Base-by-base conservation (phyloP, 352 stramenopile genomes). In the Phytophthora podocarpi region DNA sequence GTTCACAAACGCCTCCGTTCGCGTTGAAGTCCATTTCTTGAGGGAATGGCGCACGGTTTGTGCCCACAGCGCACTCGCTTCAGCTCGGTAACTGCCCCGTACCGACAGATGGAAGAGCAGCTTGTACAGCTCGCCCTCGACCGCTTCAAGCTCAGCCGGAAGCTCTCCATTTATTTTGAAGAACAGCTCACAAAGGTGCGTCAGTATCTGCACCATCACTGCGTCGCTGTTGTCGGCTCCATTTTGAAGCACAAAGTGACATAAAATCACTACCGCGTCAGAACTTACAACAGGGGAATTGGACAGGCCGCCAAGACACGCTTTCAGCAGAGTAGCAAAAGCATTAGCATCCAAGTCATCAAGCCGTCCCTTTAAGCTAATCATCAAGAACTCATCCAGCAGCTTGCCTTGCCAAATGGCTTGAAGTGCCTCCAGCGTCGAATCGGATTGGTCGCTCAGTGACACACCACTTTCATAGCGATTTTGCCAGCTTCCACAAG, bases 331-430 rank as follows among this genome's bases (percentile, higher is more conserved):
- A 31, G 55, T 65, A 2, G 69, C 54, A 46, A 93, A 93, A 0
- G 76, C 67, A 18, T 64, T 67, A 9, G 57, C 65, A 39, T 91
- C 75, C 26, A 85, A 52, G 40, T 89, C 81, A 54, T 93, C 81
- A 13, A 90, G 74, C 18, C 81, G 71, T n/a, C 78, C 82, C 49
- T 90, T 87, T 20, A 93, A 54, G 53, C 81, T 91, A 49, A 89
- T 90, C 74, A 91, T 77, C 43, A 93, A 60, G 36, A 93, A 91
- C 42, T 93, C 84, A 52, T 93, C 84, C 13, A 93, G 51, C 10
- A 93, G 39, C 26, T 93, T 93, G 18, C 84, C 82, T 32, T 79
- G 72, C 84, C 84, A 93, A 40, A 93, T 78, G 13, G 81, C 78
- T 42, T 66, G 34, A 34, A 88, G 58, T 3, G 66, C 67, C 9